Conservation (phyloP, 306 rosid genomes). For the Prunus persica region Prunus_persica_NCBIv2 NC_034012.1:13500501-13501000, state of each 20-base stretch:
- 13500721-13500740: constrained; percentile 61
- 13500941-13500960: constrained; percentile 28
- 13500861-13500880: constrained; percentile 22
- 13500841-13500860: background rate
- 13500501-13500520: constrained; percentile 79
- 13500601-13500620: constrained; percentile 99
- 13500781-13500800: constrained; percentile 37
- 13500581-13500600: constrained; percentile 98
- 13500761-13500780: constrained; percentile 34
- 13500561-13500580: constrained; percentile 94
- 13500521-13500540: constrained; percentile 36
- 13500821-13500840: constrained; percentile 7
- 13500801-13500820: constrained; percentile 36
- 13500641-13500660: constrained; percentile 16
- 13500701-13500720: constrained; percentile 42
- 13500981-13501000: background rate
- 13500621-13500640: constrained; percentile 22
- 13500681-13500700: constrained; percentile 24
- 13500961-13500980: background rate
- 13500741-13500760: constrained; percentile 45
- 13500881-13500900: constrained; percentile 26
- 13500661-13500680: constrained; percentile 38
- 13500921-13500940: constrained; percentile 44
- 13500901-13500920: constrained; percentile 69
- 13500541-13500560: constrained; percentile 49